Evolutionary conservation across 352 stramenopile genomes (phyloP).

Genomic region (Phytophthora multivora): DNA sequence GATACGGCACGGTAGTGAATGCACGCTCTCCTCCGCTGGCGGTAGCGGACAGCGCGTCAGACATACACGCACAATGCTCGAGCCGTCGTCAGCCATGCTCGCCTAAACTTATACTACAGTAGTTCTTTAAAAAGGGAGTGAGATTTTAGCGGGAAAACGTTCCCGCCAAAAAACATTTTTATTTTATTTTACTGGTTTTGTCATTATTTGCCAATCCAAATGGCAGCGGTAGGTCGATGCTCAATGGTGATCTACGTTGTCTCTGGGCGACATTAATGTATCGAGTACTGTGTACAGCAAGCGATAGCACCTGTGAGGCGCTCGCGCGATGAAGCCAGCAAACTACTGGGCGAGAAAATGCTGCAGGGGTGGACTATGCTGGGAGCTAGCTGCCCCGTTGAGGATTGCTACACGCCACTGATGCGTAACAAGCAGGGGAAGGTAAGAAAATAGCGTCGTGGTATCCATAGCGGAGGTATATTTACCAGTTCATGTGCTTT

Average conservation of each 20-base stretch:
- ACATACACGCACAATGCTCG: conserved; percentile 49
- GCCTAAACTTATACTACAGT: neutral
- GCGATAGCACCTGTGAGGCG: conserved; percentile 16
- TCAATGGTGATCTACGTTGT: neutral
- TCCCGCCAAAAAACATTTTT: conserved; percentile 30
- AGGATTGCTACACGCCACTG: conserved; percentile 79
- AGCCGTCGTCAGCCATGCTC: conserved; percentile 23
- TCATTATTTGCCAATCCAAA: neutral
- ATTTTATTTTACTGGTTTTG: neutral
- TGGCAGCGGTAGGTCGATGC: conserved; percentile 25
- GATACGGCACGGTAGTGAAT: conserved; percentile 80
- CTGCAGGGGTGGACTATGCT: conserved; percentile 85
- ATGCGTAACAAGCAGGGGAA: conserved; percentile 80
- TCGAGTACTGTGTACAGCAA: conserved; percentile 1
- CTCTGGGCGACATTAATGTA: neutral
- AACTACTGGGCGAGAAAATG: conserved; percentile 80
- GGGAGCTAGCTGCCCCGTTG: conserved; percentile 60
- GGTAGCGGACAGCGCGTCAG: conserved; percentile 78
- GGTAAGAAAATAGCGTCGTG: conserved; percentile 10
- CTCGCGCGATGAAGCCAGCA: conserved; percentile 77
- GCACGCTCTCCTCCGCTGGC: conserved; percentile 55
- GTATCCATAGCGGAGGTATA: neutral
- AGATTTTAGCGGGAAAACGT: conserved; percentile 15
- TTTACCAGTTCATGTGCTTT: neutral
- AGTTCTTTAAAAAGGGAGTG: neutral